Evolutionary conservation across 2,329 filamentous ascomycete species (phyloP).

Genomic region (Paracorniculantispora psalliotae): DNA sequence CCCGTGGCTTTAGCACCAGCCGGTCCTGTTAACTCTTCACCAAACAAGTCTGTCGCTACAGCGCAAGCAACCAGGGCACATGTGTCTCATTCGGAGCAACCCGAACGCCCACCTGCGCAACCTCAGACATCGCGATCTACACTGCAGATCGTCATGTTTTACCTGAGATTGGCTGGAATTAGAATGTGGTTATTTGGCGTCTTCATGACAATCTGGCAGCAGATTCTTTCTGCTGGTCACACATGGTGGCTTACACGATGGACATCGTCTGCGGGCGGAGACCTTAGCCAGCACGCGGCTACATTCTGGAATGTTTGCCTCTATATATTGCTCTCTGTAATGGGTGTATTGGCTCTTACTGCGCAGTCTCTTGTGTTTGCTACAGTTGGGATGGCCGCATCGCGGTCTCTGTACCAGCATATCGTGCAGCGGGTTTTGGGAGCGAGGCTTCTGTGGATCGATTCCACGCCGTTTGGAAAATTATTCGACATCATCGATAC

Average conservation of each 20-base stretch:
- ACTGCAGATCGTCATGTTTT: background rate
- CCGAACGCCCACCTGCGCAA: no score
- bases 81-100: no score
- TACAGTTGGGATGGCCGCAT: background rate
- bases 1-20: background rate
- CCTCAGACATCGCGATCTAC: background rate
- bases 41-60: no score
- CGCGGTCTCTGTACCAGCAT: background rate
- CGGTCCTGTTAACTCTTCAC: no score
- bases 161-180: background rate
- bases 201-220: background rate
- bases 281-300: background rate
- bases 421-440: background rate
- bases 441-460: constrained; percentile 6
- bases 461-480: background rate
- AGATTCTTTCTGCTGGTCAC: background rate
- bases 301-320: background rate
- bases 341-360: background rate
- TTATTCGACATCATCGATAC: background rate
- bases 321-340: constrained; percentile 3
- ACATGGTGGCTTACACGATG: constrained; percentile 10
- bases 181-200: background rate
- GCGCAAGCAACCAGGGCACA: no score
- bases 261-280: background rate
- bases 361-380: background rate